Evolutionary conservation across 345 rosid species (phyloP).

Genomic region (Boechera retrofracta): DNA sequence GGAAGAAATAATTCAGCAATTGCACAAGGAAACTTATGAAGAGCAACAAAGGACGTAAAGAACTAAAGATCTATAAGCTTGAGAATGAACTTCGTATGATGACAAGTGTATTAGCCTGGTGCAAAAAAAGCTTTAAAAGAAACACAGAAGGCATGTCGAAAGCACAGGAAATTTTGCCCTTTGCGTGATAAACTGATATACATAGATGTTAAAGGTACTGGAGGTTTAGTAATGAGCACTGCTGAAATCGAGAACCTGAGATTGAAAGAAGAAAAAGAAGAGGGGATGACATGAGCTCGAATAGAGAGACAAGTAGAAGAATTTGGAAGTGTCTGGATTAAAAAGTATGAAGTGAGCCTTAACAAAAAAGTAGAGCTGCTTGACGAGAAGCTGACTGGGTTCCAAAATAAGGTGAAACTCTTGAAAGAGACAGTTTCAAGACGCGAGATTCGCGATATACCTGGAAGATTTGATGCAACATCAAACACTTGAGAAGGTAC

Average conservation of each 20-base stretch:
- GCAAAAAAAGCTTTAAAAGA: slow-evolving; percentile 73
- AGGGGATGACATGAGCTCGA: too few relatives aligned
- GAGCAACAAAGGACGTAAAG: slow-evolving; percentile 55
- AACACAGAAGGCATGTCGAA: slow-evolving; percentile 57
- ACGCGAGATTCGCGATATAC: not conserved
- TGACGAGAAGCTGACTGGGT: slow-evolving; percentile 41
- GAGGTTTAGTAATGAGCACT: slow-evolving; percentile 68
- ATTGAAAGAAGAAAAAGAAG: too few relatives aligned
- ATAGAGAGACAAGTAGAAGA: slow-evolving; percentile 43
- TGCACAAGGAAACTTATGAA: slow-evolving; percentile 58
- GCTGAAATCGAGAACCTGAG: too few relatives aligned
- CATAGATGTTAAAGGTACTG: slow-evolving; percentile 66
- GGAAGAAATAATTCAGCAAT: slow-evolving; percentile 53
- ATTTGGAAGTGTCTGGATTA: slow-evolving; percentile 48
- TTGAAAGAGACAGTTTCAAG: slow-evolving; percentile 50
- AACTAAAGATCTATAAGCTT: slow-evolving; percentile 58
- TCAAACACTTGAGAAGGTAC: slow-evolving; percentile 36
- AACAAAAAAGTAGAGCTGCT: slow-evolving; percentile 40
- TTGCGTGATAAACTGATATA: slow-evolving; percentile 62
- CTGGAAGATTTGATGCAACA: slow-evolving; percentile 36
- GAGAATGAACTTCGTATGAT: slow-evolving; percentile 70
- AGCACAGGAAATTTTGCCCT: slow-evolving; percentile 57
- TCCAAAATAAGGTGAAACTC: slow-evolving; percentile 47
- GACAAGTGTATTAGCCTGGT: slow-evolving; percentile 65
- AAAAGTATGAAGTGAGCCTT: slow-evolving; percentile 36